These are phyloP conservation scores for Phytophthora capsici DNA, from an alignment of 352 stramenopile genomes.

Conservation along the genomic window DNA sequence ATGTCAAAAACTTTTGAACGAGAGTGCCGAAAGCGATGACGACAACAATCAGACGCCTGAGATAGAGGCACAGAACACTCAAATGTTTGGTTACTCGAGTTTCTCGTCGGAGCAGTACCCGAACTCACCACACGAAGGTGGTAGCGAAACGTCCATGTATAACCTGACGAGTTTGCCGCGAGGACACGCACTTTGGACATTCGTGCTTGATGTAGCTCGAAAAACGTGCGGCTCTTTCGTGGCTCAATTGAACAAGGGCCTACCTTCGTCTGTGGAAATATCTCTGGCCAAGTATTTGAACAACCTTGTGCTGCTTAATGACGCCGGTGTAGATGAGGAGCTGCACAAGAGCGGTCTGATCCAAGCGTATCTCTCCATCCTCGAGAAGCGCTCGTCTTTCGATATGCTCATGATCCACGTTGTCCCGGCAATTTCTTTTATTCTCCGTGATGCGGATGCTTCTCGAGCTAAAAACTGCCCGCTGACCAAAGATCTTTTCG, in stretches of 20 bases:
- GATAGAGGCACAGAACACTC: slow-evolving; percentile 33
- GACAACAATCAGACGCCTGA: slow-evolving; percentile 47
- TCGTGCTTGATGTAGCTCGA: slow-evolving; percentile 53
- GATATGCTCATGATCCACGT: slow-evolving; percentile 91
- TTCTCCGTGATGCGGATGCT: slow-evolving; percentile 75
- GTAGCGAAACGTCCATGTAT: slow-evolving; percentile 81
- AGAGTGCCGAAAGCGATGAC: slow-evolving; percentile 43
- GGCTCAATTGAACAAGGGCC: slow-evolving; percentile 61
- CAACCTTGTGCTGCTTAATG: slow-evolving; percentile 76
- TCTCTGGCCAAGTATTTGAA: slow-evolving; percentile 84
- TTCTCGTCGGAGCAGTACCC: slow-evolving; percentile 68
- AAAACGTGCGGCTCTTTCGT: slow-evolving; percentile 59
- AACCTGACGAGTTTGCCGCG: slow-evolving; percentile 70
- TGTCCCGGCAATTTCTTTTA: slow-evolving; percentile 79
- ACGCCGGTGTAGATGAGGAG: slow-evolving; percentile 63
- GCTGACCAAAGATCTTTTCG: slow-evolving; percentile 79
- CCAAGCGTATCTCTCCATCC: slow-evolving; percentile 67
- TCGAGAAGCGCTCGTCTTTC: slow-evolving; percentile 73
- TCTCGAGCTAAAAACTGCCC: slow-evolving; percentile 70
- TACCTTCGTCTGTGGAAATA: slow-evolving; percentile 82
- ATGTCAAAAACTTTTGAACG: slow-evolving; percentile 64
- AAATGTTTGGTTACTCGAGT: slow-evolving; percentile 58
- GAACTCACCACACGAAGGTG: slow-evolving; percentile 59
- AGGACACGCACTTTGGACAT: slow-evolving; percentile 64
- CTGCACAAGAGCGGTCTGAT: slow-evolving; percentile 69